Evolutionary conservation across 192 early-diverging fungal genomes (phyloP), one percentile per base, ranked within the genome.

Genomic region (Dispira parvispora): DNA sequence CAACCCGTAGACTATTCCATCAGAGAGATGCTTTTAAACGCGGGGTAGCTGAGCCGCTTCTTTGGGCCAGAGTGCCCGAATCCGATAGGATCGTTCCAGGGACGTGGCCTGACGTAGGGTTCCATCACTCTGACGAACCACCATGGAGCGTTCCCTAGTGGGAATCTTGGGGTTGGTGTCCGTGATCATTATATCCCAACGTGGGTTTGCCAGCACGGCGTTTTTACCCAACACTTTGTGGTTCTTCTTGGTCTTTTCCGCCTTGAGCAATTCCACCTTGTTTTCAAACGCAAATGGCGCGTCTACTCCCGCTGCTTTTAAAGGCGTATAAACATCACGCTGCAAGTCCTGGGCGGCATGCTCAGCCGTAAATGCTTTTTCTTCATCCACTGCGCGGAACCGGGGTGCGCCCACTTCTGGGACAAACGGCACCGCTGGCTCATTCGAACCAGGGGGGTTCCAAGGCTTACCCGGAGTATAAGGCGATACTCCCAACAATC

Each of bases 321-420:
- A 26, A 20, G 50, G 50, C 20, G 18, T 18, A 38, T 38, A 38
- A 38, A 38, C 77, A 67, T 85, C 77, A 67, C 85, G 83, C 58
- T 86, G 78, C 70, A 95, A 71, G 2, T 85, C 73, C 46, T 78
- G 78, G 25, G 92, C 90, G 14, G 92, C 92, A 71, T 91, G 89
- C 52, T 77, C 69, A 10, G 90, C 75, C 1, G 78, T 79, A 62
- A 92, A 90, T 8, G 72, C 27, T 42, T 81, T 65, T 47, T 84
- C 87, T 68, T 97, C 94, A 32, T 88, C 86, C 46, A 97, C 67
- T 46, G 88, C 79, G 64, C 84, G 81, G 69, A 93, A 89, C 58
- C 80, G 76, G 21, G 94, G 94, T 46, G 79, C 76, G 21, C 80
- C 77, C 21, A 88, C 79, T 13, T 77, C 66, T 28, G 84, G 75